These are phyloP conservation scores for Glutinoglossum americanum DNA, from an alignment of 495 filamentous ascomycete genomes.

Conservation along the genomic window DNA sequence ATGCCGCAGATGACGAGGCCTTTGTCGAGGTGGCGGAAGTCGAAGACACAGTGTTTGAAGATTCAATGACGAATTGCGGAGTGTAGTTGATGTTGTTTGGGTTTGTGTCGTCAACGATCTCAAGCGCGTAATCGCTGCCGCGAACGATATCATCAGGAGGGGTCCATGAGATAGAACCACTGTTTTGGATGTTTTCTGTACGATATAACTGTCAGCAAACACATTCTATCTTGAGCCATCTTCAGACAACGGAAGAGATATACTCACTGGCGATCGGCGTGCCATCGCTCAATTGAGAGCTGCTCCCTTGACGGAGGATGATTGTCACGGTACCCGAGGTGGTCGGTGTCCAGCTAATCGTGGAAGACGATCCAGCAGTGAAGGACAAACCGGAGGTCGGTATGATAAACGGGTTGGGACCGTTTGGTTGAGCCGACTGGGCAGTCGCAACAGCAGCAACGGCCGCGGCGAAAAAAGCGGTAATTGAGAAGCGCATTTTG, in stretches of 20 bases:
- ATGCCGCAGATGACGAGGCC: background rate
- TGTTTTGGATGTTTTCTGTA: constrained; percentile 15
- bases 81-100: constrained; percentile 31
- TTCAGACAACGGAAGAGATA: background rate
- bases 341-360: constrained; percentile 32
- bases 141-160: constrained; percentile 2
- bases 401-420: constrained; percentile 31
- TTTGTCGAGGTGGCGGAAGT: constrained; percentile 17
- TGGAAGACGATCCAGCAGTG: constrained; percentile 27
- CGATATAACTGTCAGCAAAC: constrained; percentile 11
- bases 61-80: constrained; percentile 32
- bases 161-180: constrained; percentile 8
- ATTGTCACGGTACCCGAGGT: constrained; percentile 20
- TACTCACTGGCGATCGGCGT: constrained; percentile 7
- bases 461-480: constrained; percentile 4
- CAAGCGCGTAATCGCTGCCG: constrained; percentile 9
- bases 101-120: constrained; percentile 23
- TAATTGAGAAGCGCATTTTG: constrained; percentile 8
- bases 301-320: constrained; percentile 5
- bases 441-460: constrained; percentile 8
- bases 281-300: background rate
- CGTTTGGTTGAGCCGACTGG: background rate
- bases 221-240: constrained; percentile 3
- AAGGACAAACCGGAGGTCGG: constrained; percentile 24
- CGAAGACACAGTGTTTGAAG: constrained; percentile 21